phyloP scores from a whole-genome alignment of 1,284 basidiomycete species.

The Phaffia rhodozyma region DNA sequence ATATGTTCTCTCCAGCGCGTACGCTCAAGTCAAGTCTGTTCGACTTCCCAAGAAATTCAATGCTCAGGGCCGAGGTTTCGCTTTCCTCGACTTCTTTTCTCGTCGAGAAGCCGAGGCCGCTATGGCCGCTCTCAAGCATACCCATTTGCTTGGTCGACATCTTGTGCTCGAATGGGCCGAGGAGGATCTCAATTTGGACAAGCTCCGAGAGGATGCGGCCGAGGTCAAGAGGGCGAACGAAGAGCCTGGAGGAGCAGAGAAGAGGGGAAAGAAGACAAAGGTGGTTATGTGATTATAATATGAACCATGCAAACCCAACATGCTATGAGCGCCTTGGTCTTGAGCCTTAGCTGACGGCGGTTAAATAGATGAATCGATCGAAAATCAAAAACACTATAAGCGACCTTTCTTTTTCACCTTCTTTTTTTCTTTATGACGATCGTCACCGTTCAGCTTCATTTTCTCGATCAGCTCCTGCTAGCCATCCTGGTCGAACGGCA shows the following conservation, averaged over 20 bases:
- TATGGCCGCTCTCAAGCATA: slow-evolving; percentile 72
- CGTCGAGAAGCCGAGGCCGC: slow-evolving; percentile 77
- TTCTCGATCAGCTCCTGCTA: no score
- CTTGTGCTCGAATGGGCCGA: slow-evolving; percentile 89
- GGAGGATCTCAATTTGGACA: slow-evolving; percentile 58
- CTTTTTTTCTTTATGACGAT: no score
- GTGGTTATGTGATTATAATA: slow-evolving; percentile 1
- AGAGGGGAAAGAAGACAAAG: slow-evolving; percentile 28
- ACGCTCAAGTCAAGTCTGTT: slow-evolving; percentile 83
- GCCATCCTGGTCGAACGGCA: no score
- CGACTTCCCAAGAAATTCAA: slow-evolving; percentile 80
- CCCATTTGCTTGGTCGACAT: slow-evolving; percentile 90
- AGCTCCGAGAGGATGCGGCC: slow-evolving; percentile 62
- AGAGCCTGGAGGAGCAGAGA: slow-evolving; percentile 57
- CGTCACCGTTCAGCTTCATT: no score
- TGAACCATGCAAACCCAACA: no score
- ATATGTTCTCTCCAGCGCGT: slow-evolving; percentile 43
- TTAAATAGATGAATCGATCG: no score
- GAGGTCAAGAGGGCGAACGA: slow-evolving; percentile 53
- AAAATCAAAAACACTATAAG: no score
- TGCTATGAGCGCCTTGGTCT: no score
- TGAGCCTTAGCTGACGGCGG: no score
- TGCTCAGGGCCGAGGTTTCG: slow-evolving; percentile 77
- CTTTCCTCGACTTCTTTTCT: slow-evolving; percentile 85
- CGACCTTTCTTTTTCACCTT: no score